Evolutionary conservation across 2,329 filamentous ascomycete species (phyloP).

Genomic region (Colletotrichum salicis): DNA sequence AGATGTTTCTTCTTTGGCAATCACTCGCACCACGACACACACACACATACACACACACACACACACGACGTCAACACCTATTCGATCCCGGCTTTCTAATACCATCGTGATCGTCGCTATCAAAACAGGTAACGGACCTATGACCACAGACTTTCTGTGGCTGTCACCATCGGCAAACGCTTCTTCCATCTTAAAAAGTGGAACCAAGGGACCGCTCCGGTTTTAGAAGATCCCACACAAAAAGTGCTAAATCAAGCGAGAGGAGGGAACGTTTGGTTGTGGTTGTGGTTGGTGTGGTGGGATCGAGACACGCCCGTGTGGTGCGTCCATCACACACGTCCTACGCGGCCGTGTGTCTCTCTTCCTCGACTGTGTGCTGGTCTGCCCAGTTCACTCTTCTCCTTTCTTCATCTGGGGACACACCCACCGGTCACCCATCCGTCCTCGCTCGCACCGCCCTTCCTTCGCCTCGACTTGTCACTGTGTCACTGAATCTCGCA

Average conservation of each 20-base stretch:
- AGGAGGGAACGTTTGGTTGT: background rate
- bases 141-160: conserved; percentile 14
- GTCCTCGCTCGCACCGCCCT: background rate
- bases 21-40: background rate
- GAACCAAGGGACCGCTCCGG: conserved; percentile 34
- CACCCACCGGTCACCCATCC: conserved; percentile 5
- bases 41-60: background rate
- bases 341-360: background rate
- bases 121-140: background rate
- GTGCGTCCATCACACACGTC: background rate
- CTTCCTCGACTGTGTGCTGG: background rate
- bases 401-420: background rate
- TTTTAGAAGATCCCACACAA: conserved; percentile 29
- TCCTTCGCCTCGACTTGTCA: conserved; percentile 1
- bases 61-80: background rate
- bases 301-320: conserved; percentile 13
- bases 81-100: background rate
- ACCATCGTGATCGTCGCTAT: background rate
- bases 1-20: background rate
- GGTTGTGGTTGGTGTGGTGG: background rate
- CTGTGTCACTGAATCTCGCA: background rate
- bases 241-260: conserved; percentile 18
- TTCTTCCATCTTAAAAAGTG: conserved; percentile 37
- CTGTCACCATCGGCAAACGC: conserved; percentile 34
- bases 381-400: background rate